Evolutionary conservation across 108 stramenopile genomes (phyloP), one percentile per base, ranked within the genome.

Genomic region (Aurantiochytrium sp.): DNA sequence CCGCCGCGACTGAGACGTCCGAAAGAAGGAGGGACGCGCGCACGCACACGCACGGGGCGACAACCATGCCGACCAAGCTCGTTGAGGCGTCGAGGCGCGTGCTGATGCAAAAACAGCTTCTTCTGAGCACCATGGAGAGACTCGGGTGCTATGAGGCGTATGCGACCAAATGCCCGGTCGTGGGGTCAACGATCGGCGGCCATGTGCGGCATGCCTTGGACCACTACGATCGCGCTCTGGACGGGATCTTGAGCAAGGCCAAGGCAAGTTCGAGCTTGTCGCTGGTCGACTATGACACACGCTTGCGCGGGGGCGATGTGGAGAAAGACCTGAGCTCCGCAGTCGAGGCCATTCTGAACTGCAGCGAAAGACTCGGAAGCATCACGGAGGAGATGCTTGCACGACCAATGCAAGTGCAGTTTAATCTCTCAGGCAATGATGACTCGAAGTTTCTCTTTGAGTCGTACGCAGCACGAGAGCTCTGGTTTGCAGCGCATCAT

Each of bases 131-230:
- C 19, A 83, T 83, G 76, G 76, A 83, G 51, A 47, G 23, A 18
- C 51, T 83, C 23, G 49, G 51, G 23, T 53, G 45, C 4, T 47
- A 83, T 12, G 88, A 44, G 45, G 88, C 44, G 60, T 88, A 69
- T 60, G 64, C 88, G 88, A 5, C 5, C 5, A 28, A 35, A n/a
- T 96, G 96, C 90, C 93, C 96, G 4, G 90, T 97, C 49, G 95
- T 96, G 45, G 91, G 93, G 29, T 95, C 97, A 14, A 93, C 95
- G 35, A 91, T 98, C 42, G 97, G 96, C 21, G 96, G 96, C 60
- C 97, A 98, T 91, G 90, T 96, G 90, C 96, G 97, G 19, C 97
- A 98, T 89, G 95, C 95, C 60, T 93, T 98, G 93, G 96, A 97
- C 90, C 97, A 98, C 89, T 91, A 95, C 16, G 94, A 96, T 43